Conservation (phyloP, 345 rosid species). For the Gossypium raimondii region DNA sequence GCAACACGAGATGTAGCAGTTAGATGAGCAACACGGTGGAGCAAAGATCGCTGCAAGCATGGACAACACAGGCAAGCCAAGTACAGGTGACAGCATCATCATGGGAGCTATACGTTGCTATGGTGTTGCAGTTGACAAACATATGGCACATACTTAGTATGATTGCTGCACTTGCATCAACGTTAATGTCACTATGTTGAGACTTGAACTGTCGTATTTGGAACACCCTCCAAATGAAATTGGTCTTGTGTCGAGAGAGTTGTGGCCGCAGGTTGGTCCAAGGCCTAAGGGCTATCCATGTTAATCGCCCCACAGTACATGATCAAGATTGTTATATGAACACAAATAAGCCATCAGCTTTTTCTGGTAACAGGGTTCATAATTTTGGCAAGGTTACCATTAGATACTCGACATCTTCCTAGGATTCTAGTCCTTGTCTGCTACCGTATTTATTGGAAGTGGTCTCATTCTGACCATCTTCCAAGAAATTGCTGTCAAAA, state of each 20-base stretch:
- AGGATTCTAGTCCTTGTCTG: background rate
- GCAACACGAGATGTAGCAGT: too few species aligned
- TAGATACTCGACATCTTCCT: background rate
- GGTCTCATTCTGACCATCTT: background rate
- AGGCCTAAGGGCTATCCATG: background rate
- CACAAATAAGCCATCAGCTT: background rate
- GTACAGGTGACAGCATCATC: constrained; percentile 3
- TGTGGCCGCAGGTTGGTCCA: background rate
- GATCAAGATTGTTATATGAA: background rate
- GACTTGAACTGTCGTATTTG: background rate
- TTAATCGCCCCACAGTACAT: background rate
- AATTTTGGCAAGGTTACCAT: background rate
- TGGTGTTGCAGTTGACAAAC: constrained; percentile 9
- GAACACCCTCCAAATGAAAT: background rate
- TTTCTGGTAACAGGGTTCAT: background rate
- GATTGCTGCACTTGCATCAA: constrained; percentile 6
- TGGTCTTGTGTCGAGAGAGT: background rate
- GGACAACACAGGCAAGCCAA: constrained; percentile 8
- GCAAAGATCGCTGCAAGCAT: background rate
- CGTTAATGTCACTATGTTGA: constrained; percentile 6
- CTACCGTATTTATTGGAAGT: background rate
- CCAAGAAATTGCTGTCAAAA: background rate
- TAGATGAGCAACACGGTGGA: background rate
- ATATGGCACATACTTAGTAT: constrained; percentile 2
- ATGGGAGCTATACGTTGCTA: constrained; percentile 12